Base-by-base conservation (phyloP, 306 rosid genomes). In the Dryas drummondii region DNA sequence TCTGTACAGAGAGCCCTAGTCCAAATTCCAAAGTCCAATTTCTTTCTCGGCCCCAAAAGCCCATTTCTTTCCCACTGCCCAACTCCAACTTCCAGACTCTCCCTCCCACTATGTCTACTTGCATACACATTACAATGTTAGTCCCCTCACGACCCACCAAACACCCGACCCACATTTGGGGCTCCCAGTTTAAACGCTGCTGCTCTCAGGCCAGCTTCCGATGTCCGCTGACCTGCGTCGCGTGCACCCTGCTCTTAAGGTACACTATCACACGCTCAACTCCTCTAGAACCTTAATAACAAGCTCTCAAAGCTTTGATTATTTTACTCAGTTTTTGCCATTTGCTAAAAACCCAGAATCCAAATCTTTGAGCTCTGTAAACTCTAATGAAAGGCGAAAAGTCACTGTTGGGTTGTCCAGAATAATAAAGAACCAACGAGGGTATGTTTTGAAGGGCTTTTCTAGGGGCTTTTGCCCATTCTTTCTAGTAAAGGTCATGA, bases 261-360 rank as follows among this genome's bases (percentile, higher is more conserved):
- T 83, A 45, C 80, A 80, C 62, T 79, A 70, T 41, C 47, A 69
- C 60, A 46, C 49, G 66, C 68, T 74, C 67, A 64, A 42, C 62
- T 69, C 71, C 42, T 75, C 79, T 53, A 72, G 4, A 74, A 75
- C 80, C 75, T 72, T 72, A 69, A 70, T 22, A 54, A 75, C 70
- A 64, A 19, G 26, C 45, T 44, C 37, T 41, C 59, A 66, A 32
- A 56, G 44, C 79, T 83, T 56, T 45, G 78, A 83, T 75, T 88
- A 84, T 66, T 51, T 90, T 9, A 52, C 71, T 12, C 97, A 94
- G 68, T 94, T 94, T 75, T 81, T 86, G 9, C 96, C 96, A n/a
- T 72, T 55, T 46, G 55, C 68, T 15, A 7, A 67, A 58, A 4
- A 64, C 64, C 59, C 89, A 26, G 62, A 27, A 66, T 71, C 76